A percentile compares a stretch with the other conserved stretches of the same genome.
Conservation (phyloP, 257 asterid species). For the Solanum chmielewskii region DNA sequence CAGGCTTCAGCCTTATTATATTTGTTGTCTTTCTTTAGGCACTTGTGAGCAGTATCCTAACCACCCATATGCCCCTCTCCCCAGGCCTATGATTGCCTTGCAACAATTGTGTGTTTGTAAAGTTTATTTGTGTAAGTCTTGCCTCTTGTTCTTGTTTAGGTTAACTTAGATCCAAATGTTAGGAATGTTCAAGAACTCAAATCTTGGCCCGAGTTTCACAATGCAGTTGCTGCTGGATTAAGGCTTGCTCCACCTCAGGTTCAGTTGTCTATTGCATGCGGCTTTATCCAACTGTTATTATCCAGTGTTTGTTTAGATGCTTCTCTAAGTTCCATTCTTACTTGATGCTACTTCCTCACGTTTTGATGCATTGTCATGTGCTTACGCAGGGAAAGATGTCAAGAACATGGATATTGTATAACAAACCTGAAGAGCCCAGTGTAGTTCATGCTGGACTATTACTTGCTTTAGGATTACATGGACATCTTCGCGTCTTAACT, state of each 20-base stretch:
- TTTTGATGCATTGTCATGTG: neutral
- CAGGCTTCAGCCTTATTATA: neutral
- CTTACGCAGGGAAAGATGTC: slow-evolving; percentile 82
- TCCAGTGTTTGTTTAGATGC: neutral
- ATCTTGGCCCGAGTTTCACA: slow-evolving; percentile 98
- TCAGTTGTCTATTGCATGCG: neutral
- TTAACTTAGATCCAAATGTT: slow-evolving; percentile 74
- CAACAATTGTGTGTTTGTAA: neutral
- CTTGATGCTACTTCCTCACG: neutral
- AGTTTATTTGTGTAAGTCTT: neutral
- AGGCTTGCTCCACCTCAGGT: slow-evolving; percentile 94
- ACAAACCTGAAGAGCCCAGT: slow-evolving; percentile 93
- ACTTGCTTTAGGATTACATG: slow-evolving; percentile 94
- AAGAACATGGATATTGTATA: slow-evolving; percentile 88
- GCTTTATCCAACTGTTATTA: neutral
- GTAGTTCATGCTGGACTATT: slow-evolving; percentile 95
- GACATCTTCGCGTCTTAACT: slow-evolving; percentile 74
- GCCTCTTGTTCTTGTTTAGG: slow-evolving; percentile 30
- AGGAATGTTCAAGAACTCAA: slow-evolving; percentile 84
- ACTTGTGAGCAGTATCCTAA: neutral
- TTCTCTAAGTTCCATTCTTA: neutral
- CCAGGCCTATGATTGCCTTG: neutral
- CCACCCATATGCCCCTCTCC: neutral
- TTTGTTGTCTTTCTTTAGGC: neutral
- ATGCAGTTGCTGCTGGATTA: slow-evolving; percentile 98